Conservation (phyloP, 148 eudicot genomes). For the Arbutus unedo region DNA sequence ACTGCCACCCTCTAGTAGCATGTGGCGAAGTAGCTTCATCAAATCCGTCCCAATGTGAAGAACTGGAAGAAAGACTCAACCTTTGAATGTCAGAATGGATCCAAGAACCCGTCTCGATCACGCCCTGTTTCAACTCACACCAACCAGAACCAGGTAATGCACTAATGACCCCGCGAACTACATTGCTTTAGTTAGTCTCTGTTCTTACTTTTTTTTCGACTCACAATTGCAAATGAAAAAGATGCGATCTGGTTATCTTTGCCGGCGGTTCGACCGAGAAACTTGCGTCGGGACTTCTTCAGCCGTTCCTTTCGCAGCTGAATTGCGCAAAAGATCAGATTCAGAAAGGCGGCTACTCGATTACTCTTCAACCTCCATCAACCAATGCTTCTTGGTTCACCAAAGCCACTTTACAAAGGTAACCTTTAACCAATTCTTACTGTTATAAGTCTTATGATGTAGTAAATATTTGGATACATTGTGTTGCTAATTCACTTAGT, state of each 20-base stretch:
- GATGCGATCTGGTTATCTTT: slow-evolving; percentile 76
- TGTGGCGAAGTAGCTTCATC: slow-evolving; percentile 13
- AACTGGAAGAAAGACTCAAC: slow-evolving; percentile 9
- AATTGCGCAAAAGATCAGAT: slow-evolving; percentile 68
- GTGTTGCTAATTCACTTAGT: neutral
- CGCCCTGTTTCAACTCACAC: slow-evolving; percentile 80
- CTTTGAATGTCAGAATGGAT: slow-evolving; percentile 40
- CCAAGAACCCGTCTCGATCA: slow-evolving; percentile 54
- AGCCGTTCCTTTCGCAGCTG: slow-evolving; percentile 63
- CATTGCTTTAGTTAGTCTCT: neutral
- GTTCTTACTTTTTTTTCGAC: neutral
- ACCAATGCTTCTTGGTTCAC: slow-evolving; percentile 64
- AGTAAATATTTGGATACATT: neutral
- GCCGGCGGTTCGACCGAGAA: slow-evolving; percentile 65
- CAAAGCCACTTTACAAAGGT: slow-evolving; percentile 75
- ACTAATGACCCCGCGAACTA: neutral
- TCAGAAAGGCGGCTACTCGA: slow-evolving; percentile 77
- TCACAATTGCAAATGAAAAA: slow-evolving; percentile 16
- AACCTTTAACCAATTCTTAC: neutral
- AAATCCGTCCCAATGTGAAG: slow-evolving; percentile 8
- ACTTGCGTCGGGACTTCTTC: slow-evolving; percentile 69
- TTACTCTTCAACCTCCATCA: slow-evolving; percentile 54
- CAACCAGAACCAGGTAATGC: slow-evolving; percentile 74
- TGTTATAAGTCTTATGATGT: neutral
- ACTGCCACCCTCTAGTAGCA: slow-evolving; percentile 1